Base-by-base conservation (phyloP, 768 basidiomycete species). In the Cytidiella melzeri region DNA sequence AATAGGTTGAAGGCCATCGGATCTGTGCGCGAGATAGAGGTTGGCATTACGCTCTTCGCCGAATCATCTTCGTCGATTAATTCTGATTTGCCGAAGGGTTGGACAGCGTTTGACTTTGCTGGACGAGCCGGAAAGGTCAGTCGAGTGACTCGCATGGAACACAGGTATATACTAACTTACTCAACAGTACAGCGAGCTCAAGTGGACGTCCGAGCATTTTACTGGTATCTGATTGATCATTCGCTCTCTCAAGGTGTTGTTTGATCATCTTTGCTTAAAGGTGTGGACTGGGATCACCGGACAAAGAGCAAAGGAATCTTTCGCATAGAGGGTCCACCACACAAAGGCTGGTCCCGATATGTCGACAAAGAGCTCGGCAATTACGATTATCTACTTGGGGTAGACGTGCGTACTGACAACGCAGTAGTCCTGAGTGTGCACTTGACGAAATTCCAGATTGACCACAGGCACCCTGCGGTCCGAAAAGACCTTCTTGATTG, bases 341-440 rank as follows among this genome's bases (percentile, higher is more conserved):
- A 82, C 55, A 80, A 84, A 66, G 82, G 84, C 25, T 95, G 92
- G 92, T 93, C 92, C 4, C 70, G 66, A 11, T 71, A 76, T 54
- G 93, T 95, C 6, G 89, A 91, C 62, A 69, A 69, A 1, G 92
- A 95, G 63, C 75, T 85, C n/a, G 91, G 88, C 53, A 91, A 92
- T 63, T 91, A 88, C 62, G 89, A 92, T 57, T 92, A 83, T 63
- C 72, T 92, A 7, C 79, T 92, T 12, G 89, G 90, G 26, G 62
- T 73, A 21, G 81, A 89, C 66, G 87, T 87, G 52, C 54, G 75
- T 69, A 13, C 43, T 41, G 11, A 11, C 3, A 13, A 13, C 26
- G 21, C n/a, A 15, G 21, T 50, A 4, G 26, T 30, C 12, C n/a
- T 19, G 47, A n/a, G 13, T 34, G 24, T 40, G 5, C 36, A 41